Conservation (phyloP, 2,329 filamentous ascomycete species). For the Diaporthe destruens region DNA sequence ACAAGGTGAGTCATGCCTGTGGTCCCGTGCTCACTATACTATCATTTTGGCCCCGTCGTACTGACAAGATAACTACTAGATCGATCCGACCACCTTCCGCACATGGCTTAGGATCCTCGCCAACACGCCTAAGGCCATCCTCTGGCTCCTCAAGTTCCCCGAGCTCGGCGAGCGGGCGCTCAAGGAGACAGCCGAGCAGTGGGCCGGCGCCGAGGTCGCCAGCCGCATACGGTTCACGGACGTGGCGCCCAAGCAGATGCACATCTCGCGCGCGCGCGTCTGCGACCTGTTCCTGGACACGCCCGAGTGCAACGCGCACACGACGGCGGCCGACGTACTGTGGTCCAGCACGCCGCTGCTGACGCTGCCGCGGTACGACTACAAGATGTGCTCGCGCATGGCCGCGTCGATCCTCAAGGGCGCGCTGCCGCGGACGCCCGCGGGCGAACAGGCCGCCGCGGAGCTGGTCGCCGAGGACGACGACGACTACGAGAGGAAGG, state of each 20-base stretch:
- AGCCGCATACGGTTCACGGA: slow-evolving; percentile 94
- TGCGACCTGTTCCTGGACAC: slow-evolving; percentile 97
- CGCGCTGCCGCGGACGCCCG: slow-evolving; percentile 79
- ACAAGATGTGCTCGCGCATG: slow-evolving; percentile 99
- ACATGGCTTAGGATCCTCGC: slow-evolving; percentile 94
- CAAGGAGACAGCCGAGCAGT: slow-evolving; percentile 80
- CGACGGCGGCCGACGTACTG: slow-evolving; percentile 93
- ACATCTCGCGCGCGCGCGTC: slow-evolving; percentile 91
- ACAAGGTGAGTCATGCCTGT: slow-evolving; percentile 77
- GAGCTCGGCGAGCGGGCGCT: slow-evolving; percentile 92
- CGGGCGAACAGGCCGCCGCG: slow-evolving; percentile 74
- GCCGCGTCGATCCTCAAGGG: slow-evolving; percentile 94
- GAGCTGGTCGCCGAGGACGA: slow-evolving; percentile 86
- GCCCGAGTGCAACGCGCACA: slow-evolving; percentile 97
- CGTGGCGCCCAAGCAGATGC: slow-evolving; percentile 92
- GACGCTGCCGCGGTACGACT: slow-evolving; percentile 89
- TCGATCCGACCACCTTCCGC: slow-evolving; percentile 96
- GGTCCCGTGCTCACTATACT: background rate
- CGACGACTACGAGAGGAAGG: slow-evolving; percentile 84
- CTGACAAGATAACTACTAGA: slow-evolving; percentile 64
- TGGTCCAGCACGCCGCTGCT: slow-evolving; percentile 96
- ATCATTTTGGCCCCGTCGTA: background rate
- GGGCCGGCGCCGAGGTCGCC: slow-evolving; percentile 89
- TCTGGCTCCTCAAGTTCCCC: slow-evolving; percentile 97
- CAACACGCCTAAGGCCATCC: slow-evolving; percentile 84